Evolutionary conservation across 768 basidiomycete genomes (phyloP).

Genomic region (Hygrocybe coccinea): DNA sequence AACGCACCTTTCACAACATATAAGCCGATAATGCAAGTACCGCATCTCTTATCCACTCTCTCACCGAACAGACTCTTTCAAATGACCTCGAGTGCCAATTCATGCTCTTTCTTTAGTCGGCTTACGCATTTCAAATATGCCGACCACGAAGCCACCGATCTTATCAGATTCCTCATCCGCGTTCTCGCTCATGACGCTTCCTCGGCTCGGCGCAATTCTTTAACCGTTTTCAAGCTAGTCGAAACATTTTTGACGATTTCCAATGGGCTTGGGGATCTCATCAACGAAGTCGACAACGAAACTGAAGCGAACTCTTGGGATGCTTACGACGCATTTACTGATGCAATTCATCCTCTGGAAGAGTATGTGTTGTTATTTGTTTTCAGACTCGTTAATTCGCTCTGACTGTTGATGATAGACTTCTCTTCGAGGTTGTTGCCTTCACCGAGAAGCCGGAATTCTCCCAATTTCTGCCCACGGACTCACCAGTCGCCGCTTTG

Average conservation of each 20-base stretch:
- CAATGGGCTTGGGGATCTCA: background rate
- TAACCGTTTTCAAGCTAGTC: background rate
- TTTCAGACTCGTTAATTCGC: background rate
- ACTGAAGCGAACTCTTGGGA: background rate
- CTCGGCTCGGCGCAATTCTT: background rate
- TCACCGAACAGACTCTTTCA: background rate
- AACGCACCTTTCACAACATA: background rate
- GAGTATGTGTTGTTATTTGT: background rate
- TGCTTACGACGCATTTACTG: background rate
- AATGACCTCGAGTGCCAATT: too few relatives aligned
- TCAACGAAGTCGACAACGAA: background rate
- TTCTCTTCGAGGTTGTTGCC: background rate
- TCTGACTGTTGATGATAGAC: background rate
- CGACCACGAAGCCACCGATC: background rate
- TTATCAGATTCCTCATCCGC: slow-evolving; percentile 1
- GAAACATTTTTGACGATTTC: background rate
- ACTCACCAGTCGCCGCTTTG: background rate
- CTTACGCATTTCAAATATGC: background rate
- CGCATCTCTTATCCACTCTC: background rate
- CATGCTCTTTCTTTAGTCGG: background rate
- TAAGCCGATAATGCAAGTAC: background rate
- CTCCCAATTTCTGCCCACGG: background rate
- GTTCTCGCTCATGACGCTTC: background rate
- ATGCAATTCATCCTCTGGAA: background rate
- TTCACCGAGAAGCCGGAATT: background rate